These are phyloP conservation scores for Phytophthora ohioensis DNA, from an alignment of 352 stramenopile species.

Conservation along the genomic window DNA sequence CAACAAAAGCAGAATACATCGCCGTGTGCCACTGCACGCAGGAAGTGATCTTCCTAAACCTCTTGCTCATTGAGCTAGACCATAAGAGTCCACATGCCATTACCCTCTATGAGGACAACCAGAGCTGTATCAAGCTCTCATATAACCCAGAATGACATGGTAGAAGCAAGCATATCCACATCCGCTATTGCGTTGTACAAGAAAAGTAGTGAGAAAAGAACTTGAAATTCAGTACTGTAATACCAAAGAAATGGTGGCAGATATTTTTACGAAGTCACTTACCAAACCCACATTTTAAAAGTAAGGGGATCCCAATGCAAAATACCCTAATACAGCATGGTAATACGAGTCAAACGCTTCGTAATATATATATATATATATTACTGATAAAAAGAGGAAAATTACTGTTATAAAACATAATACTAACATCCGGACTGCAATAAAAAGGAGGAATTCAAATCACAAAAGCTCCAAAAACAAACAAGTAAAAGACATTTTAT, in stretches of 20 bases:
- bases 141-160: not conserved
- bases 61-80: not conserved
- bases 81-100: not conserved
- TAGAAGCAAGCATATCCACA: not conserved
- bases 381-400: too few species aligned
- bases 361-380: too few species aligned
- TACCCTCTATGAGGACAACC: not conserved
- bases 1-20: conserved; percentile 33
- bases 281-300: too few species aligned
- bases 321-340: too few species aligned
- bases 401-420: too few species aligned
- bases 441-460: too few species aligned
- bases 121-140: not conserved
- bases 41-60: not conserved
- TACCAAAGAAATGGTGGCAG: conserved; percentile 3
- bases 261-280: not conserved
- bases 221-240: conserved; percentile 7
- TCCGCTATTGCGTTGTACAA: not conserved
- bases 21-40: conserved; percentile 35
- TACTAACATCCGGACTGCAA: too few species aligned
- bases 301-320: too few species aligned
- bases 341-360: too few species aligned
- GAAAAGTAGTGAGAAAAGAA: not conserved
- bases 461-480: too few species aligned
- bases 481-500: too few species aligned